Evolutionary conservation across 148 eudicot species (phyloP).

Genomic region (Polygonum aviculare): DNA sequence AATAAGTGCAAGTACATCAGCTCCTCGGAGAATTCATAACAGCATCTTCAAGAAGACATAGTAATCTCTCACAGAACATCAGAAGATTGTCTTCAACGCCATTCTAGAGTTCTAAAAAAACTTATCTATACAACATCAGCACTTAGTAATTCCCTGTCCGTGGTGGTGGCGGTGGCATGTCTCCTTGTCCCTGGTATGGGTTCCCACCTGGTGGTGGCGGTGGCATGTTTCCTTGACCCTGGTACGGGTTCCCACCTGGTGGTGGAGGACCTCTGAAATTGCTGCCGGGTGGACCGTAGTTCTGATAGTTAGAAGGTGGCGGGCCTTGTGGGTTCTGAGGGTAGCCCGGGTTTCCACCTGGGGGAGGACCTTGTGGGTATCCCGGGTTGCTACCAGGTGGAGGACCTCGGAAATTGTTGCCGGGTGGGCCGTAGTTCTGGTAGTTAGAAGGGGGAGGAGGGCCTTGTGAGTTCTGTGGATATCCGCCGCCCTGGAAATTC

Average conservation of each 20-base stretch:
- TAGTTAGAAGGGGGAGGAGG: neutral
- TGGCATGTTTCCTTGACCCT: neutral
- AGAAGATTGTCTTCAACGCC: neutral
- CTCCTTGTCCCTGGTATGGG: neutral
- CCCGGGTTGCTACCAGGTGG: neutral
- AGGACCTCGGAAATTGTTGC: neutral
- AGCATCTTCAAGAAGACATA: neutral
- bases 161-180: constrained; percentile 7
- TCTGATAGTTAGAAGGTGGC: neutral
- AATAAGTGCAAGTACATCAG: neutral
- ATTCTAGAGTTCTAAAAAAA: neutral
- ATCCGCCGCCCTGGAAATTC: constrained; percentile 8
- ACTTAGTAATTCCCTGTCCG: constrained; percentile 7
- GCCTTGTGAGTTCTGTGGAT: constrained; percentile 1
- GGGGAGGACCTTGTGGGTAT: neutral
- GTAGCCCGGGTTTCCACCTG: neutral
- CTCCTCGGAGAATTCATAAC: neutral
- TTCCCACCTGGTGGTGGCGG: neutral
- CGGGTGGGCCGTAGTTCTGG: neutral
- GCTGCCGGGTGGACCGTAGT: neutral
- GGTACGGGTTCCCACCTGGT: neutral
- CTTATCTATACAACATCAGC: constrained; percentile 3
- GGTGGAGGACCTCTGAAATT: neutral
- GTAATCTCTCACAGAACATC: neutral
- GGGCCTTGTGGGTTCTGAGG: neutral